phyloP scores from a whole-genome alignment of 2,329 filamentous ascomycete species.

The Eutypa lata region DNA sequence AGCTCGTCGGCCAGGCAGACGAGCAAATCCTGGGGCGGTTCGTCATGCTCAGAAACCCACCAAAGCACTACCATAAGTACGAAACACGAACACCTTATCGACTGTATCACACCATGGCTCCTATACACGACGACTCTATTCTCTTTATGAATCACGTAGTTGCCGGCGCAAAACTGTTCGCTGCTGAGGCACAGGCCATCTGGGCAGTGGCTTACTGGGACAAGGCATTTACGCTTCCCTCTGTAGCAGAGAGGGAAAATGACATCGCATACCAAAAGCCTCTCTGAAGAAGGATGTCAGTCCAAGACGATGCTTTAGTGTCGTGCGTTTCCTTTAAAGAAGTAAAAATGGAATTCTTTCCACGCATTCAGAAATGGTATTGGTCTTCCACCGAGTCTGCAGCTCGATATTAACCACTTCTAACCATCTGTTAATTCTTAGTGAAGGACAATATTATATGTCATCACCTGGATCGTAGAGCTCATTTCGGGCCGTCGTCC shows the following conservation, averaged over 20 bases:
- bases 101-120: constrained; percentile 22
- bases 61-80: constrained; percentile 19
- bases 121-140: constrained; percentile 21
- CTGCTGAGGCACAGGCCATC: constrained; percentile 23
- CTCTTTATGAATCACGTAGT: constrained; percentile 22
- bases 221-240: constrained; percentile 17
- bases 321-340: no score
- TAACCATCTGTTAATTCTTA: no score
- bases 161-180: constrained; percentile 19
- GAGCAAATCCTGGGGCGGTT: constrained; percentile 17
- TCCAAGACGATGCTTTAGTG: no score
- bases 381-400: no score
- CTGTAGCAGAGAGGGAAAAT: constrained; percentile 14
- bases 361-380: no score
- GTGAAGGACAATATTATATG: no score
- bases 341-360: no score
- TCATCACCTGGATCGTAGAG: no score
- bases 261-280: no score
- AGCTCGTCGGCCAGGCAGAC: constrained; percentile 19
- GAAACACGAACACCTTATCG: constrained; percentile 19
- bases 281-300: no score
- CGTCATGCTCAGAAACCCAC: constrained; percentile 21
- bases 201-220: constrained; percentile 24
- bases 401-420: no score
- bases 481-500: no score